Evolutionary conservation across 1,139 yeast genomes (phyloP).

Genomic region (Candida glucosophila): DNA sequence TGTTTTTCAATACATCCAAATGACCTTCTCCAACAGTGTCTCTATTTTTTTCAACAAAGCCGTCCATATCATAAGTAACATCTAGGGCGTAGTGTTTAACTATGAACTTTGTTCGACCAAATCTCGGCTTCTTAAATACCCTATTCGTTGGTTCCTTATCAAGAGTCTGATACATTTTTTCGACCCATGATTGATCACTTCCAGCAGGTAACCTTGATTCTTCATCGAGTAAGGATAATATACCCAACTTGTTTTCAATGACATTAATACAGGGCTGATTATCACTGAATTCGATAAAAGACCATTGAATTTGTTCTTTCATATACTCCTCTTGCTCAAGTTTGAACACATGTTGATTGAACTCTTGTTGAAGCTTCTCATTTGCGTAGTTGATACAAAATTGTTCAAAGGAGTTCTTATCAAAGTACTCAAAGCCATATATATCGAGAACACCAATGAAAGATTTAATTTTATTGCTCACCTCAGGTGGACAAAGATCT

Average conservation of each 20-base stretch:
- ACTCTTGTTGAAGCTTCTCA: constrained; percentile 95
- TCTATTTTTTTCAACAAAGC: constrained; percentile 93
- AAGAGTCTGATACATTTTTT: constrained; percentile 79
- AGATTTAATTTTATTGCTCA: constrained; percentile 48
- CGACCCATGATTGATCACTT: constrained; percentile 86
- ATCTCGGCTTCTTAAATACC: constrained; percentile 88
- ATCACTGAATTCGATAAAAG: constrained; percentile 91
- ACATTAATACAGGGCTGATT: constrained; percentile 95
- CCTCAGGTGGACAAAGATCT: constrained; percentile 72
- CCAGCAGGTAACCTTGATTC: constrained; percentile 95
- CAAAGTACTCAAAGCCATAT: constrained; percentile 95
- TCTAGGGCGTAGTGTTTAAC: constrained; percentile 94
- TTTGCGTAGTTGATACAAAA: constrained; percentile 97
- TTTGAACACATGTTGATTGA: constrained; percentile 94
- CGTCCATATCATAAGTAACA: constrained; percentile 86
- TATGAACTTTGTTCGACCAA: constrained; percentile 85
- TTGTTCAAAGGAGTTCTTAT: constrained; percentile 90
- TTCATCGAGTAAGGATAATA: constrained; percentile 83
- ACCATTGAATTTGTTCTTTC: constrained; percentile 92
- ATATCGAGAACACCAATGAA: constrained; percentile 97
- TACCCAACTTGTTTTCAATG: constrained; percentile 85
- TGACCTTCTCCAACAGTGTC: constrained; percentile 97
- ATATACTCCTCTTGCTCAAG: constrained; percentile 94
- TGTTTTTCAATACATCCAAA: constrained; percentile 66
- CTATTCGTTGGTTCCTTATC: constrained; percentile 70